Evolutionary conservation across 1,284 basidiomycete species (phyloP).

Genomic region (Cystobasidiaceae sp.): DNA sequence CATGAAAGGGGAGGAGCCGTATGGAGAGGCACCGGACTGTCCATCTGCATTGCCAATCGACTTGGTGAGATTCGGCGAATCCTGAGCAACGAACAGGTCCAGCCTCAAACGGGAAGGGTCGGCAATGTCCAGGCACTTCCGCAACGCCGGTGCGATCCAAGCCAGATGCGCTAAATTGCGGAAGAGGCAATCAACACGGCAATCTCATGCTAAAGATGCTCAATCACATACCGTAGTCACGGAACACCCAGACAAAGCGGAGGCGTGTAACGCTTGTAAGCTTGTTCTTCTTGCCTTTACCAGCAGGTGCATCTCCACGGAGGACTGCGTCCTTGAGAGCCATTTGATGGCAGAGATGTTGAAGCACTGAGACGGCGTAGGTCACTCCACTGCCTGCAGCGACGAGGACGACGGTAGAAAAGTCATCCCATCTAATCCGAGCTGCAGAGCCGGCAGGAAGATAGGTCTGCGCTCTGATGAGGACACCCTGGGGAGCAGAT

Average conservation of each 20-base stretch:
- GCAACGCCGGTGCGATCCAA: constrained; percentile 69
- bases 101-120: constrained; percentile 60
- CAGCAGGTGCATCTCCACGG: constrained; percentile 47
- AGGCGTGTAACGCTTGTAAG: constrained; percentile 58
- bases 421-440: constrained; percentile 61
- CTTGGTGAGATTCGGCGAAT: constrained; percentile 5
- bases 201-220: not conserved
- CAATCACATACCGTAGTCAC: constrained; percentile 61
- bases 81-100: constrained; percentile 73
- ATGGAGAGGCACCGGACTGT: not conserved
- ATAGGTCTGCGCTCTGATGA: constrained; percentile 64
- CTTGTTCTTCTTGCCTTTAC: constrained; percentile 37
- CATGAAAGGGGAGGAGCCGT: constrained; percentile 34
- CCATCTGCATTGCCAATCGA: constrained; percentile 44
- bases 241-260: constrained; percentile 75
- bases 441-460: constrained; percentile 72
- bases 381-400: constrained; percentile 75
- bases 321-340: constrained; percentile 55
- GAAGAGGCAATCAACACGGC: not conserved
- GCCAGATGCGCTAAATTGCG: constrained; percentile 63
- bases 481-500: constrained; percentile 51
- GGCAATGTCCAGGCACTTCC: constrained; percentile 63
- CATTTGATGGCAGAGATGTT: constrained; percentile 63
- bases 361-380: constrained; percentile 67
- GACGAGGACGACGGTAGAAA: constrained; percentile 64